These are phyloP conservation scores for Oehlia diaphana DNA, from an alignment of 192 early-diverging fungal species.

Conservation along the genomic window DNA sequence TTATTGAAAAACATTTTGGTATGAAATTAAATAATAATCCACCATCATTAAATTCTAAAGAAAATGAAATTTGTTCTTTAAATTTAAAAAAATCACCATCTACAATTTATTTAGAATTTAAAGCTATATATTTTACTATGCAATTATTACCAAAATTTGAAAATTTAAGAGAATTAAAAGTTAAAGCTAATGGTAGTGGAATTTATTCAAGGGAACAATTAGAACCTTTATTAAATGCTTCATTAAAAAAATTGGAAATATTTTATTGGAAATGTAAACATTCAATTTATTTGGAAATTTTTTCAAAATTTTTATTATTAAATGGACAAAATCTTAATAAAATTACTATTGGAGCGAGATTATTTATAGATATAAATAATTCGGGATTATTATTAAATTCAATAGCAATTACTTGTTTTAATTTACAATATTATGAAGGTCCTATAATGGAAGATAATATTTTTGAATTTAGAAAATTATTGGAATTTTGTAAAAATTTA, in stretches of 20 bases:
- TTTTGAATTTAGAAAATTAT: background rate
- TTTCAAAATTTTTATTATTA: background rate
- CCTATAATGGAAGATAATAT: background rate
- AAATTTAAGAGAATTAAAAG: background rate
- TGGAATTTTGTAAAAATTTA: background rate
- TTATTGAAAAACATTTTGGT: background rate
- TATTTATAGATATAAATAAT: background rate
- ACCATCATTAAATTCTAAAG: background rate
- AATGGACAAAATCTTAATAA: background rate
- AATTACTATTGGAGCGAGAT: background rate
- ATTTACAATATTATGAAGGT: background rate
- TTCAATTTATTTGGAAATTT: background rate
- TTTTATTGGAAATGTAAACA: background rate
- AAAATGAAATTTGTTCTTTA: background rate
- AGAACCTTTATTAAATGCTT: background rate
- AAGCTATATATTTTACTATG: background rate
- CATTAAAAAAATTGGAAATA: background rate
- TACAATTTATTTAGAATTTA: background rate
- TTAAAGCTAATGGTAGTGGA: background rate
- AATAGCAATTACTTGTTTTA: background rate
- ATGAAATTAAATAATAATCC: background rate
- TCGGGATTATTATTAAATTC: background rate
- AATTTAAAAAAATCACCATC: background rate
- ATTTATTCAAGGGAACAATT: background rate
- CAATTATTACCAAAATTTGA: background rate